Conservation (phyloP, 257 asterid species). For the Petrea volubilis region DNA sequence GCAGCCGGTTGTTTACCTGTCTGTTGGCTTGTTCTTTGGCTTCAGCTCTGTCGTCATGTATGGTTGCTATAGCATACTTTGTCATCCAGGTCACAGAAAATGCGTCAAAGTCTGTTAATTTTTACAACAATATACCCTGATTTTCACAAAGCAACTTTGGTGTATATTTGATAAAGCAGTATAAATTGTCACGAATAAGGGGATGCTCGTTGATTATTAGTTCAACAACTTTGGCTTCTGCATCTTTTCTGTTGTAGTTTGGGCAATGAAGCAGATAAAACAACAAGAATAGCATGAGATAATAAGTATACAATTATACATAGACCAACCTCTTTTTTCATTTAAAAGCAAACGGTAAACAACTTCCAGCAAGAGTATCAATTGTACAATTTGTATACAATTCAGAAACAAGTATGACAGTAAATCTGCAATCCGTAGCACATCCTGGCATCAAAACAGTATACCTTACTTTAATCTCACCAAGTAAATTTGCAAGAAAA, state of each 20-base stretch:
- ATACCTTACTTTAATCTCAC: background rate
- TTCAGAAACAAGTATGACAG: background rate
- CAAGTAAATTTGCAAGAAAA: background rate
- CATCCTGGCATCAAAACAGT: background rate
- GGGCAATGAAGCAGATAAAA: background rate
- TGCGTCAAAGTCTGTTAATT: conserved; percentile 43
- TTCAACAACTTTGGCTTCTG: no score
- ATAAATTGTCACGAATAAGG: background rate
- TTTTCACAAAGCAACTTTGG: background rate
- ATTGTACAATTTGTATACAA: background rate
- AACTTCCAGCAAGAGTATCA: background rate
- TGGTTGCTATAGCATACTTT: conserved; percentile 45
- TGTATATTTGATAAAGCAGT: no score
- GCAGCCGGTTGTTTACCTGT: conserved; percentile 20
- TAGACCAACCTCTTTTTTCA: background rate
- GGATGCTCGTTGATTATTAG: no score
- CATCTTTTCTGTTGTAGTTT: no score
- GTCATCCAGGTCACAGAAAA: conserved; percentile 32
- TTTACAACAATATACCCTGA: background rate
- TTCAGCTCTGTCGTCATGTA: conserved; percentile 46
- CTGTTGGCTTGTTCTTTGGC: conserved; percentile 33
- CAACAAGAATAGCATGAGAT: background rate
- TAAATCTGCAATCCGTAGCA: background rate
- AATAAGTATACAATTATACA: background rate
- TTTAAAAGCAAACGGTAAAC: background rate